Base-by-base conservation (phyloP, 768 basidiomycete genomes). In the Russula foetens region DNA sequence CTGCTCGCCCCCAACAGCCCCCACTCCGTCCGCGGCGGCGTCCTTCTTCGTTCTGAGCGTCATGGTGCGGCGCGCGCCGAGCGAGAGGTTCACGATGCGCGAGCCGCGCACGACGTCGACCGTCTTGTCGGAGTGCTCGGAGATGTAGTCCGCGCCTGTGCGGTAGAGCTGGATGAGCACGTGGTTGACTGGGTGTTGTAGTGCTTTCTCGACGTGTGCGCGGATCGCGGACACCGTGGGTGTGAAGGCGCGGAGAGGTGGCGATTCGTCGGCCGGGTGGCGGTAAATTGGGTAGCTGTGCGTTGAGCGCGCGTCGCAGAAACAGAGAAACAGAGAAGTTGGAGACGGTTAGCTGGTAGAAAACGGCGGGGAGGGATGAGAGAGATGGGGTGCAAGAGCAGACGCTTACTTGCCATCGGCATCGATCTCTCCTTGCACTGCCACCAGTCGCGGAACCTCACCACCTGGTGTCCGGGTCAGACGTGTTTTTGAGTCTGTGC, bases 41-140 rank as follows among this genome's bases (percentile, higher is more conserved):
- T 84, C 80, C 64, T 80, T 82, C 70, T 90, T 90, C 50, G 78
- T 69, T 26, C 84, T 80, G n/a, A 92, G 77, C 0, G 81, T 85
- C 88, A 92, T 91, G 19, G 79, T 74, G 35, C 90, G 81, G 70
- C 86, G 83, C 1, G 90, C 88, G 7, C 90, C 90, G 15, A 92
- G 75, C 67, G 86, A 88, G 63, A 92, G 85, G 60, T 92, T 92
- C 61, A 89, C 87, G 63, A 92, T 86, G 56, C 76, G 83, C 7
- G 88, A 87, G 33, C 83, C 85, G 15, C 78, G 81, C 4, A 85
- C 82, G 64, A 92, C 81, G 69, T 92, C 90, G 65, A 92, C 80
- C 6, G 90, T 92, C 73, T 92, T 92, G 71, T 92, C 90, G 0
- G 87, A 88, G 70, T 92, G 90, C 66, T 91, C 89, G 0, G 89